Base-by-base conservation (phyloP, 305 asterid species). In the Euphrasia arctica region DNA sequence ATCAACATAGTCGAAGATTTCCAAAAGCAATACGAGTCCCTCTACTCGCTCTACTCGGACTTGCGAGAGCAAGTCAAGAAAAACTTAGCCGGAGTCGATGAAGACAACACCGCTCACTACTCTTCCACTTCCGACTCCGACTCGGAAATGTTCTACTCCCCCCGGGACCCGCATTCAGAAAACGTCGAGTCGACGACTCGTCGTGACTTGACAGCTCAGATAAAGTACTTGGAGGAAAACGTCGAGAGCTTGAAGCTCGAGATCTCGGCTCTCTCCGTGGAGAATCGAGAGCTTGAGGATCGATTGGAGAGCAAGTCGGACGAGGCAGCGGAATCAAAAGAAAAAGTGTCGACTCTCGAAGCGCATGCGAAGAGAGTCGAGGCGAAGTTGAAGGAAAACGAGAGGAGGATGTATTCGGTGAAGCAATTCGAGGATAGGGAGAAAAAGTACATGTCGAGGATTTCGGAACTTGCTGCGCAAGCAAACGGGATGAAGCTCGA, bases 1-100 rank as follows among this genome's bases (percentile, higher is more conserved):
- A 67, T 78, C 51, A 81, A 82, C 8, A 85, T 85, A 12, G 73
- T 89, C 18, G 85, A 87, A 58, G 92, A 89, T 15, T 76, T 86
- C 73, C 84, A 83, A 42, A 71, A 76, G 71, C 92, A 85, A 42
- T 91, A 89, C 62, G 84, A 85, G 25, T 74, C 85, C 3, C 70
- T 89, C 0, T 81, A 85, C 78, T 70, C 77, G 13, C 69, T 85
- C 18, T 87, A 91, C 13, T 85, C 77, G 51, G 77, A 85, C 63
- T 77, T 89, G 52, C 77, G 80, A 60, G 83, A 75, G 2, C 83
- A 82, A 70, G 91, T 85, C 58, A 85, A 78, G 80, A 77, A 72
- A 56, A 78, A 71, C n/a, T 70, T 87, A 1, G 67, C 62, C 1
- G 66, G 10, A 15, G 75, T 50, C 41, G 81, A 77, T 6, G 75